A percentile compares a stretch with the other conserved stretches of the same genome.
These are phyloP conservation scores for Saturnispora sanitii DNA, from an alignment of 805 yeast genomes.

Conservation along the genomic window DNA sequence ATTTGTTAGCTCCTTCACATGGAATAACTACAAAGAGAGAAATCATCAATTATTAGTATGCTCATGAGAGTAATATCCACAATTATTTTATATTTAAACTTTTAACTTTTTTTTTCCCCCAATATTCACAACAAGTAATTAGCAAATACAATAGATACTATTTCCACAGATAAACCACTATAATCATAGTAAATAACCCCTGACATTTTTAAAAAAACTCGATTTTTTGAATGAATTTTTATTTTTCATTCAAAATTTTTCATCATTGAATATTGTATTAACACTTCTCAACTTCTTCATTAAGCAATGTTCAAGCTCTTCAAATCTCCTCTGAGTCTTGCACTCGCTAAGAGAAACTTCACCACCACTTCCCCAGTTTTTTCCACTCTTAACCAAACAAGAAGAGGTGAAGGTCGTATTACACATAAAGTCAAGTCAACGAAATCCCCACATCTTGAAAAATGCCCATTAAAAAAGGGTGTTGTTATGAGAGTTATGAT, in stretches of 20 bases:
- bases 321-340: neutral
- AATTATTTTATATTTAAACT: too few relatives aligned
- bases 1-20: too few relatives aligned
- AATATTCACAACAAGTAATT: too few relatives aligned
- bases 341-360: neutral
- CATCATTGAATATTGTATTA: neutral
- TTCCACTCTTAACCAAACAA: slow-evolving; percentile 73
- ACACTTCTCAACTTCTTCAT: neutral
- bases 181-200: neutral
- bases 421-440: slow-evolving; percentile 31
- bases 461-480: slow-evolving; percentile 84
- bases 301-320: neutral
- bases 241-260: too few relatives aligned
- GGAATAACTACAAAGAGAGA: too few relatives aligned
- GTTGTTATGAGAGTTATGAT: slow-evolving; percentile 92
- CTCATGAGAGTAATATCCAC: too few relatives aligned
- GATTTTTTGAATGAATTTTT: too few relatives aligned
- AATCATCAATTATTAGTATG: too few relatives aligned
- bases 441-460: slow-evolving; percentile 73
- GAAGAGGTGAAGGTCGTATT: slow-evolving; percentile 47
- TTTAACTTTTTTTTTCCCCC: too few relatives aligned
- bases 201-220: neutral
- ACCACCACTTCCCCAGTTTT: slow-evolving; percentile 13
- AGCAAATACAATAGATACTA: too few relatives aligned
- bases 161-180: too few relatives aligned